Conservation (phyloP, 768 basidiomycete species). For the Basidioascus undulatus region DNA sequence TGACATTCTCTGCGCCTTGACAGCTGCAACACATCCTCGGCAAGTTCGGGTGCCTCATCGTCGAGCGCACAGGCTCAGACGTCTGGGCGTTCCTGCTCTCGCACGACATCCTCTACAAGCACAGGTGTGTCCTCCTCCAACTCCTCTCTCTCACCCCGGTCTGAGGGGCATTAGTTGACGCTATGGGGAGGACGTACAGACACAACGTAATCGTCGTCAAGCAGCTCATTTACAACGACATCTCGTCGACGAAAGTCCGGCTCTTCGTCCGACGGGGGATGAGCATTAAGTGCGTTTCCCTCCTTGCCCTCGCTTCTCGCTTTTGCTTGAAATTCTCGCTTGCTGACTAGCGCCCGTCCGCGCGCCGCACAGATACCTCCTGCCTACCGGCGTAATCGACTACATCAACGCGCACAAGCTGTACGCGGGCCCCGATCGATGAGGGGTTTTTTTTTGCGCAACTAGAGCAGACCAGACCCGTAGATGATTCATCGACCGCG, state of each 20-base stretch:
- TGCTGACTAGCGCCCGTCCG: slow-evolving; percentile 36
- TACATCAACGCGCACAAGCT: no score
- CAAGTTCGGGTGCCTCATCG: slow-evolving; percentile 76
- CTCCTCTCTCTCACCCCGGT: neutral
- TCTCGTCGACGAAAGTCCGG: slow-evolving; percentile 72
- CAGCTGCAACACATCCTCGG: slow-evolving; percentile 93
- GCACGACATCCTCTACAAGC: slow-evolving; percentile 25
- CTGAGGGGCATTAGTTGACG: slow-evolving; percentile 1
- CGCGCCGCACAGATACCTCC: slow-evolving; percentile 62
- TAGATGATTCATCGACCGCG: no score
- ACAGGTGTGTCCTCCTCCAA: slow-evolving; percentile 16
- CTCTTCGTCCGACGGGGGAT: slow-evolving; percentile 25
- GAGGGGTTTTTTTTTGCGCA: no score
- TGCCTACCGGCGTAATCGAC: slow-evolving; percentile 76
- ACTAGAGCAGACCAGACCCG: no score
- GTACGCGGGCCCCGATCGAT: no score
- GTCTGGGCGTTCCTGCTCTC: slow-evolving; percentile 30
- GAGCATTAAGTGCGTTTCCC: slow-evolving; percentile 21
- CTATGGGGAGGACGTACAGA: slow-evolving; percentile 27
- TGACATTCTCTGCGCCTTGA: slow-evolving; percentile 1
- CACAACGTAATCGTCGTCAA: slow-evolving; percentile 75
- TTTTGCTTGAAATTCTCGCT: neutral
- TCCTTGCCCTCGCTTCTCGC: neutral
- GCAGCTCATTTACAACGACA: slow-evolving; percentile 90
- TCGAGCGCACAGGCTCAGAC: slow-evolving; percentile 82